A percentile compares a stretch with the other conserved stretches of the same genome.
Conservation (phyloP, 768 basidiomycete species). For the Hericium alpestre region DNA sequence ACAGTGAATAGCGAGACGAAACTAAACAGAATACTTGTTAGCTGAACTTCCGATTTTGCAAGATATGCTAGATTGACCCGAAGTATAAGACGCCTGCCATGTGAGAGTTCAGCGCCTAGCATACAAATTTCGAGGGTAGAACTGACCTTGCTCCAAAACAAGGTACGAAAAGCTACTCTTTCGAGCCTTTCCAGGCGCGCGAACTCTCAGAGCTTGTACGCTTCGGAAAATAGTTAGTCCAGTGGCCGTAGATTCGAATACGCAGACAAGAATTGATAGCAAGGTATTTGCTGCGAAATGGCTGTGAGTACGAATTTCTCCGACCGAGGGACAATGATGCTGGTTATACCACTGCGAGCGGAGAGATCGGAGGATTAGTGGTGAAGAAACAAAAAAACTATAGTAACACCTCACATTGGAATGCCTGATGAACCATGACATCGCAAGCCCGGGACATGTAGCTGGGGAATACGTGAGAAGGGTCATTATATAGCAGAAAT, state of each 20-base stretch:
- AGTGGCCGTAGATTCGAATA: conserved; percentile 13
- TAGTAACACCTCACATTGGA: background rate
- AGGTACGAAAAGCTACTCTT: conserved; percentile 4
- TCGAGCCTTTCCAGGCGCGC: background rate
- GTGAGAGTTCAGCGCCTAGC: too few species aligned
- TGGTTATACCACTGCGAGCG: background rate
- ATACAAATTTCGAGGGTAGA: too few species aligned
- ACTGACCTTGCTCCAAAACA: conserved; percentile 6
- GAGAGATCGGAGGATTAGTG: background rate
- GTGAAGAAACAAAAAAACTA: background rate
- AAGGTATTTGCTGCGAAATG: conserved; percentile 10
- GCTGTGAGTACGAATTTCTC: background rate
- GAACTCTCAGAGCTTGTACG: conserved; percentile 9
- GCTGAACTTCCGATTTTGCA: background rate
- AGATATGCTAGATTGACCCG: too few species aligned
- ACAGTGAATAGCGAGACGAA: conserved; percentile 11
- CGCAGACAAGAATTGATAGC: conserved; percentile 13
- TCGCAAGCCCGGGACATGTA: background rate
- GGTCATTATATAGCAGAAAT: background rate
- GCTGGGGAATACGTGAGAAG: background rate
- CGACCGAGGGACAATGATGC: background rate
- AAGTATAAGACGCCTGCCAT: too few species aligned
- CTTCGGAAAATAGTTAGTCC: conserved; percentile 13
- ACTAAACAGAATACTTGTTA: background rate
- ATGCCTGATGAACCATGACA: background rate